Percentiles rank a stretch among this genome's conserved stretches.
These are phyloP conservation scores for Venturia effusa DNA, from an alignment of 2,329 filamentous ascomycete species.

Conservation along the genomic window DNA sequence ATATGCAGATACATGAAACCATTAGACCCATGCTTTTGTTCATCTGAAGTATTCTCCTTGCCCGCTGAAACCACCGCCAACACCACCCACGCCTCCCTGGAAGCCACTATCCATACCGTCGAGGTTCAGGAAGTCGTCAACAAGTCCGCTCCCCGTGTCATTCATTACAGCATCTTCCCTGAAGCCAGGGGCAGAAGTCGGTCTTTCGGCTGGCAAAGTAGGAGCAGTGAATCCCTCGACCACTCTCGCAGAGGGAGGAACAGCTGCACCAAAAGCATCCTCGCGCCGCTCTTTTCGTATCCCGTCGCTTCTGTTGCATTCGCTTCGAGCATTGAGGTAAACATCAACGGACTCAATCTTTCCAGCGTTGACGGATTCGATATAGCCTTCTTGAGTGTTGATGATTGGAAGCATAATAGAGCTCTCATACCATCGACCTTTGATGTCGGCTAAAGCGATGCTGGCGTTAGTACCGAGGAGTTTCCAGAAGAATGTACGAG, in stretches of 20 bases:
- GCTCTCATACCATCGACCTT: slow-evolving; percentile 52
- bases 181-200: slow-evolving; percentile 9
- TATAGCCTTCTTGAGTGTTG: slow-evolving; percentile 19
- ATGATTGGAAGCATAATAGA: slow-evolving; percentile 36
- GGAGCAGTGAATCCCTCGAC: slow-evolving; percentile 30
- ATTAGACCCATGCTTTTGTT: background rate
- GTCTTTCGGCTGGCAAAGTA: background rate
- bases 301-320: slow-evolving; percentile 23
- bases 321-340: slow-evolving; percentile 38
- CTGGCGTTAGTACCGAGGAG: slow-evolving; percentile 24
- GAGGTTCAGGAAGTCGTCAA: slow-evolving; percentile 34
- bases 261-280: slow-evolving; percentile 31
- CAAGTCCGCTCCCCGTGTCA: slow-evolving; percentile 14
- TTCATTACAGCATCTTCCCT: background rate
- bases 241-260: slow-evolving; percentile 28
- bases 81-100: background rate
- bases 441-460: slow-evolving; percentile 38
- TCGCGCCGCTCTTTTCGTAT: slow-evolving; percentile 22
- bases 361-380: slow-evolving; percentile 24
- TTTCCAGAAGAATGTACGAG: slow-evolving; percentile 30
- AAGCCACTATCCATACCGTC: slow-evolving; percentile 22
- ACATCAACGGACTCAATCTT: slow-evolving; percentile 30
- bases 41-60: background rate
- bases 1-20: background rate
- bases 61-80: background rate